Percentiles rank a stretch among this genome's conserved stretches.
phyloP scores from a whole-genome alignment of 2,329 filamentous ascomycete species.

The Aspergillus texensis region DNA sequence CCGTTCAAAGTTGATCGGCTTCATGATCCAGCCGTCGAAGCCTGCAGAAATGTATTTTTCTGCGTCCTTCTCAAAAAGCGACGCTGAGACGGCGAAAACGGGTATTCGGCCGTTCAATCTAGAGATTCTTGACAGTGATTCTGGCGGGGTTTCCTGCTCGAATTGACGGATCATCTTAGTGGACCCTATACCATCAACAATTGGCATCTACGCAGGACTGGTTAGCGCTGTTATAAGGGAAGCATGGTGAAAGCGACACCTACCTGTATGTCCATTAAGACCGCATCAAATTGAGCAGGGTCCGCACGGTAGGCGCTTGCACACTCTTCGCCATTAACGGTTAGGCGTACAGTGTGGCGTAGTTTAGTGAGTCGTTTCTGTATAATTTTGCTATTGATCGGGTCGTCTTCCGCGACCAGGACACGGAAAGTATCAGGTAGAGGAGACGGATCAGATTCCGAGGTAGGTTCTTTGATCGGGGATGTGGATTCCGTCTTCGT shows the following conservation, averaged over 20 bases:
- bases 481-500: neutral
- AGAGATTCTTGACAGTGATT: conserved; percentile 61
- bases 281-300: conserved; percentile 68
- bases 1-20: conserved; percentile 81
- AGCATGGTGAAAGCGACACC: conserved; percentile 30
- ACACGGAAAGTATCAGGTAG: conserved; percentile 45
- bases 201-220: conserved; percentile 73
- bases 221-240: neutral
- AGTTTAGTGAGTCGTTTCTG: conserved; percentile 77
- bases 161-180: conserved; percentile 80
- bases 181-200: conserved; percentile 82
- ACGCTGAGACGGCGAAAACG: conserved; percentile 87
- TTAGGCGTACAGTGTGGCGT: conserved; percentile 71
- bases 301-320: conserved; percentile 69
- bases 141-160: conserved; percentile 60
- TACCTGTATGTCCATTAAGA: conserved; percentile 95
- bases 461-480: neutral
- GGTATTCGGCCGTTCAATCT: conserved; percentile 68
- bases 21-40: conserved; percentile 90
- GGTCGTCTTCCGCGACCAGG: conserved; percentile 85
- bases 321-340: conserved; percentile 84
- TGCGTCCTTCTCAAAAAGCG: conserved; percentile 70
- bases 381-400: conserved; percentile 82
- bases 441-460: neutral
- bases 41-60: conserved; percentile 73